Base-by-base conservation (phyloP, 2,329 filamentous ascomycete genomes). In the Pestalotiopsis sp. region DNA sequence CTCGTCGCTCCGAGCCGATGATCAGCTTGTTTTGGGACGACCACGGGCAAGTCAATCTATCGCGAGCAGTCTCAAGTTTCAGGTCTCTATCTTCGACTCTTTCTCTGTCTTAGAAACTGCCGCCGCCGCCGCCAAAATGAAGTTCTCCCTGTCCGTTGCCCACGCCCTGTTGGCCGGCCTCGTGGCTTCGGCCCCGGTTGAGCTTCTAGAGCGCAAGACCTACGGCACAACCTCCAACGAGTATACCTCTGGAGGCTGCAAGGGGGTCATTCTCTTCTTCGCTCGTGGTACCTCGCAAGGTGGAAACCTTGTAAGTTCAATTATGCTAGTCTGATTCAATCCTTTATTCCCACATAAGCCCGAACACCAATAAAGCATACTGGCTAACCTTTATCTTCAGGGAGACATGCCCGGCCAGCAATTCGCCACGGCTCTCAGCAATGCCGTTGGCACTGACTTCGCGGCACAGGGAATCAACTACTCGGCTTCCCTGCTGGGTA, bases 221-320 rank as follows among this genome's bases (percentile, higher is more conserved):
- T 66, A 66, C 17, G 64, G 64, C 17, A 66, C 64, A 36, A 59
- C 64, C 25, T 74, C 75, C 27, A 80, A 82, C 63, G 81, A 83
- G 14, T 76, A 83, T 58, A 71, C 76, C 27, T 69, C 75, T 1
- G 78, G 79, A 2, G 70, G 72, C 5, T 83, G 81, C 69, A 76
- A 77, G 25, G 71, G 74, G n/a, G 75, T 80, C 2, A 80, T 79
- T 38, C 79, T 83, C 49, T 78, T 83, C 66, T 82, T 78, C 61
- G 81, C 81, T 2, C 79, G 81, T 23, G 81, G 79, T 1, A 81
- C 78, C 3, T 79, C 77, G 11, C 81, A 83, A 64, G 67, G 73
- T 1, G 81, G 81, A 60, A 82, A 82, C 66, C 73, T 81, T 67
- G 80, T 81, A 63, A 68, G 82, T 77, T 36, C 31, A 65, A 27